Conservation (phyloP, 2,329 filamentous ascomycete species). For the Alternaria postmessia region DNA sequence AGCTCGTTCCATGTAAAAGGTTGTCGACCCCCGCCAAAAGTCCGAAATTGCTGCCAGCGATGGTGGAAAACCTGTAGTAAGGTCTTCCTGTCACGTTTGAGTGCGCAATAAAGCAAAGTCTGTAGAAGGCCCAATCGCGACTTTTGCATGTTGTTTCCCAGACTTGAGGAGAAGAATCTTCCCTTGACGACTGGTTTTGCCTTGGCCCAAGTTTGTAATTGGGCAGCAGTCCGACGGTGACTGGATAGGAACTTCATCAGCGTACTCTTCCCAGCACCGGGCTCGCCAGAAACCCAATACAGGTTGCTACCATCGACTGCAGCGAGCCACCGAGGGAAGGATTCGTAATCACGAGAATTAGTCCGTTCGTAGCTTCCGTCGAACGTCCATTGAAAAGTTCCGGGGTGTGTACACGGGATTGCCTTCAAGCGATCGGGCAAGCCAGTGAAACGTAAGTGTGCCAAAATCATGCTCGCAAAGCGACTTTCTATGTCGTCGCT, state of each 20-base stretch:
- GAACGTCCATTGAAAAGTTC: conserved; percentile 21
- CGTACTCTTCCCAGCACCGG: conserved; percentile 59
- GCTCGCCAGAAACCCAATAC: conserved; percentile 55
- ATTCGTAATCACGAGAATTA: background rate
- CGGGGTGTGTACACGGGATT: conserved; percentile 12
- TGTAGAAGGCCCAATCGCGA: background rate
- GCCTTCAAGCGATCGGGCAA: conserved; percentile 8
- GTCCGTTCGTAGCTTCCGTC: background rate
- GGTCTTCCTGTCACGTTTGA: background rate
- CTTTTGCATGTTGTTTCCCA: conserved; percentile 19
- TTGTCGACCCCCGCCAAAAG: background rate
- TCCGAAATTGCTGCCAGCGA: background rate
- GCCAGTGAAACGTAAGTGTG: conserved; percentile 8
- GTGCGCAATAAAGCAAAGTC: background rate
- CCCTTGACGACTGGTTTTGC: conserved; percentile 21
- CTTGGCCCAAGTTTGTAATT: conserved; percentile 45
- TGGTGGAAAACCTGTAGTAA: too few species aligned
- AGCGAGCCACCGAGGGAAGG: conserved; percentile 25
- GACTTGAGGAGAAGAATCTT: conserved; percentile 43
- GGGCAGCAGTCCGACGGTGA: background rate
- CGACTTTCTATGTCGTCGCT: background rate
- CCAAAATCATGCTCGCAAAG: background rate
- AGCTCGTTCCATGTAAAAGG: background rate
- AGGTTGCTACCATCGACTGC: conserved; percentile 8
- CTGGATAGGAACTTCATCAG: conserved; percentile 48